phyloP scores from a whole-genome alignment of 2,329 filamentous ascomycete species.

The Monilinia fructicola region DNA sequence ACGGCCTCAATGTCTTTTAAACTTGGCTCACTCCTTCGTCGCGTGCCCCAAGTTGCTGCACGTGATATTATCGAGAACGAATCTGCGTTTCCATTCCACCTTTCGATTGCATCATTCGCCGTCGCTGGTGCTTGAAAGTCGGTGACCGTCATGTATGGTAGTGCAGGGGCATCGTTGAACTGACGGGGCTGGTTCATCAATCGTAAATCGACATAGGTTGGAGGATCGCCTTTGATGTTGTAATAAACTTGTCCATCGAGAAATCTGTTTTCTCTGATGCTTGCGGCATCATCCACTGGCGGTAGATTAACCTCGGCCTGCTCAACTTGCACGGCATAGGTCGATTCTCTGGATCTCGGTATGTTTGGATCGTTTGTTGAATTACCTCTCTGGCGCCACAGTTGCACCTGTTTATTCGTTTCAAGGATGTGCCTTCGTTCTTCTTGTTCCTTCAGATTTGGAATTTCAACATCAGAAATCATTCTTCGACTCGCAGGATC shows the following conservation, averaged over 20 bases:
- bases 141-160: constrained; percentile 40
- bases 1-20: constrained; percentile 58
- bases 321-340: constrained; percentile 27
- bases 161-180: constrained; percentile 43
- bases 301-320: constrained; percentile 31
- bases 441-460: constrained; percentile 40
- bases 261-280: constrained; percentile 38
- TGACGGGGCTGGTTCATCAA: constrained; percentile 38
- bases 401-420: constrained; percentile 40
- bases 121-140: constrained; percentile 46
- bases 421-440: constrained; percentile 34
- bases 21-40: constrained; percentile 63
- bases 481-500: constrained; percentile 36
- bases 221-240: constrained; percentile 29
- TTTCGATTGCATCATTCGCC: constrained; percentile 51
- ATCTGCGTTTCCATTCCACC: constrained; percentile 47
- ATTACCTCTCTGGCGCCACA: constrained; percentile 39
- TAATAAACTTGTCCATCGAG: constrained; percentile 40
- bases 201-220: constrained; percentile 34
- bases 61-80: constrained; percentile 58
- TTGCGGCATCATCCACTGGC: constrained; percentile 37
- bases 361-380: constrained; percentile 31
- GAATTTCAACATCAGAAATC: constrained; percentile 32
- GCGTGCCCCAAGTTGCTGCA: constrained; percentile 69
- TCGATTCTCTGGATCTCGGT: constrained; percentile 30